phyloP scores from a whole-genome alignment of 1,284 basidiomycete species.

The Cryptococcus sp. region DNA sequence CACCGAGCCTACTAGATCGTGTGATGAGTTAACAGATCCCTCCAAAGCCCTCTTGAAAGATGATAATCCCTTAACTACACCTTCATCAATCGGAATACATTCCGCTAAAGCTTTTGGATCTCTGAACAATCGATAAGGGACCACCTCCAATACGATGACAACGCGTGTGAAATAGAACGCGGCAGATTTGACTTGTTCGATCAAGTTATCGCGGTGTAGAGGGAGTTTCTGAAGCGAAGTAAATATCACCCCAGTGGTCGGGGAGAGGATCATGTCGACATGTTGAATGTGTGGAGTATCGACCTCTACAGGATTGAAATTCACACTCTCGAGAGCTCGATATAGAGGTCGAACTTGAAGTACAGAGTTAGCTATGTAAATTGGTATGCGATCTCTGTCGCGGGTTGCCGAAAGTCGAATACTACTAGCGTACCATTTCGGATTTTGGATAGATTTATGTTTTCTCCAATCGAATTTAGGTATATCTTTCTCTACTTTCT shows the following conservation, averaged over 20 bases:
- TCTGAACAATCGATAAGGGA: conserved; percentile 4
- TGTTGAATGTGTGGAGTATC: conserved; percentile 5
- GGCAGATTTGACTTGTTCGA: conserved; percentile 3
- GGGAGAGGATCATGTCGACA: conserved; percentile 14
- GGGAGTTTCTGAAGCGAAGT: conserved; percentile 1
- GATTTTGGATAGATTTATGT: conserved; percentile 6
- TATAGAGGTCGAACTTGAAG: conserved; percentile 4
- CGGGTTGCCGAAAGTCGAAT: background rate
- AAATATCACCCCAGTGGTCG: conserved; percentile 10
- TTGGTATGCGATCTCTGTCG: background rate
- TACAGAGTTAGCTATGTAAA: conserved; percentile 1
- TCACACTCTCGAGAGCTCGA: conserved; percentile 1
- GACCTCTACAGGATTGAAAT: conserved; percentile 5
- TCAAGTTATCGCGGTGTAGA: background rate
- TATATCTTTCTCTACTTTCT: background rate
- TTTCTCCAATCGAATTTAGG: conserved; percentile 4
- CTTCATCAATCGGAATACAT: background rate
- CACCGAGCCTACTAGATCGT: no score
- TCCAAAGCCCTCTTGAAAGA: conserved; percentile 2
- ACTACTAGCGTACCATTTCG: conserved; percentile 6
- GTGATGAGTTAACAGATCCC: no score
- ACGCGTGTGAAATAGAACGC: conserved; percentile 5
- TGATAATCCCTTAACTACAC: background rate
- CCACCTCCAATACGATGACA: conserved; percentile 11
- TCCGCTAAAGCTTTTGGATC: background rate